Evolutionary conservation across 495 filamentous ascomycete genomes (phyloP), one percentile per base, ranked within the genome.

Genomic region (Clohesyomyces aquaticus): DNA sequence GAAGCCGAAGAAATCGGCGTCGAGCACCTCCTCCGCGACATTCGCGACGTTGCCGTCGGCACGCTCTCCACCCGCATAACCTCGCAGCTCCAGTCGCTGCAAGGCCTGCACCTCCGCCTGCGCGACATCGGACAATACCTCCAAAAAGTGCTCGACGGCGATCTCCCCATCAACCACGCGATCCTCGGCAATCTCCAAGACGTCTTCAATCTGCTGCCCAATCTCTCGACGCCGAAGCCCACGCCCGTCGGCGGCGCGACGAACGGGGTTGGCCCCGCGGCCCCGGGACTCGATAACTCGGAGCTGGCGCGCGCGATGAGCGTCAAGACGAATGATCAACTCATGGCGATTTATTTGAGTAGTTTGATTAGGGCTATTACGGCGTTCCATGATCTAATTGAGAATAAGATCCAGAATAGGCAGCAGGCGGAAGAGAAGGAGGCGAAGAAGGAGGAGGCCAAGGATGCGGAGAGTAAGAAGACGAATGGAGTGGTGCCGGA

Each of bases 401-500:
- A 98, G 82, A 98, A 98, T 79, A 98, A 98, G 87, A 96, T 98
- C 63, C 94, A 98, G 80, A 98, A 98, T 79, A 80, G 93, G 70
- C 93, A 96, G 78, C 90, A 93, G 74, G 91, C 95, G 76, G 94
- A 96, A 73, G 94, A 98, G 74, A 91, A 89, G 76, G 91, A 97
- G 67, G 84, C 83, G 56, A 89, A 88, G 82, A 87, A 89, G 76
- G 86, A 89, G 50, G 88, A 91, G 64, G 76, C 80, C 61, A 76
- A 74, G 38, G 87, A 88, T 73, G 79, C 77, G 56, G 75, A 78
- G 45, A 81, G 86, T 61, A 80, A 78, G 35, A 79, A 81, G 55
- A 73, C 75, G 45, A 86, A 82, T 63, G 83, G 66, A 10, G 50
- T 70, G 61, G 45, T 85, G 35, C 89, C 90, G 48, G 78, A 82